Evolutionary conservation across 2,329 filamentous ascomycete species (phyloP).

Genomic region (Aspergillus fijiensis): DNA sequence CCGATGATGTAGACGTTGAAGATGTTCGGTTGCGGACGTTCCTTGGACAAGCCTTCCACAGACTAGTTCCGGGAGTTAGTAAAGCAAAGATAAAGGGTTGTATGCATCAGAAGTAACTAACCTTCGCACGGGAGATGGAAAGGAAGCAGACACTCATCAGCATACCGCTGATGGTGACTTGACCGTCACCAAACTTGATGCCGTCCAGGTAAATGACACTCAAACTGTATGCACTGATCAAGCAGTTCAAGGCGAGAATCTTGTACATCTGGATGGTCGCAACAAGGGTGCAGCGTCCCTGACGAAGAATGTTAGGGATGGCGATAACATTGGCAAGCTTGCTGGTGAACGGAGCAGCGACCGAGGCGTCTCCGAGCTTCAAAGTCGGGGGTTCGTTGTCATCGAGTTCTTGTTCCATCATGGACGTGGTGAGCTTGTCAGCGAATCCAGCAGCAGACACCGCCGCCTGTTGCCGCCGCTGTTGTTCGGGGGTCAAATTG

Average conservation of each 20-base stretch:
- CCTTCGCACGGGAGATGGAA: constrained; percentile 93
- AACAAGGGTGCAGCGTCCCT: constrained; percentile 94
- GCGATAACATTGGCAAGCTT: constrained; percentile 96
- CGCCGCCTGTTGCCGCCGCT: constrained; percentile 57
- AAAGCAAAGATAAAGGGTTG: not conserved
- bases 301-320: constrained; percentile 96
- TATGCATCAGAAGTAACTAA: constrained; percentile 32
- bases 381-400: constrained; percentile 91
- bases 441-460: constrained; percentile 75
- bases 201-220: constrained; percentile 95
- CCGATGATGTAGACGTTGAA: constrained; percentile 99
- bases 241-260: constrained; percentile 94
- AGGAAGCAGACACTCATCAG: constrained; percentile 99
- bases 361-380: constrained; percentile 95
- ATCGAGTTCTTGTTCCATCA: constrained; percentile 88
- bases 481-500: constrained; percentile 53
- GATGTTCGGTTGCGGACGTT: constrained; percentile 96
- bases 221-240: constrained; percentile 96
- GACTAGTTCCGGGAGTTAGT: constrained; percentile 50
- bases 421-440: constrained; percentile 78
- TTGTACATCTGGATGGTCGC: constrained; percentile 99
- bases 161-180: constrained; percentile 98
- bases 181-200: constrained; percentile 98
- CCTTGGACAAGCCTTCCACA: constrained; percentile 92
- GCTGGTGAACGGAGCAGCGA: constrained; percentile 94